Evolutionary conservation across 306 rosid species (phyloP), one percentile per base, ranked within the genome.

Genomic region (Prosopis cineraria): DNA sequence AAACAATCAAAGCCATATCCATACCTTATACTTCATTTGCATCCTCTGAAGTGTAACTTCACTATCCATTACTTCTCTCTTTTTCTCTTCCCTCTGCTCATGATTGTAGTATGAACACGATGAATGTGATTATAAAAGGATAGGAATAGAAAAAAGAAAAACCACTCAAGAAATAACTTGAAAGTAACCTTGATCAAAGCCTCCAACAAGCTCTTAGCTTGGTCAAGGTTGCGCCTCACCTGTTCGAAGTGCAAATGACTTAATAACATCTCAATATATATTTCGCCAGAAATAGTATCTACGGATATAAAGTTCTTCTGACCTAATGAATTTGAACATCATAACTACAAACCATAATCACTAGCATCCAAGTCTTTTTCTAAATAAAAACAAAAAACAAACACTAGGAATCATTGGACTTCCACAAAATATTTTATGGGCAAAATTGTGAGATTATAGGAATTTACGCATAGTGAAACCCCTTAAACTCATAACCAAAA

Each of bases 1-100:
- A 37, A 31, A 47, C 5, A 33, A 34, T 29, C 41, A 48, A 70
- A 52, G 6, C 36, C 48, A 82, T 75, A 56, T 11, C 22, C 83
- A 19, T 83, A 94, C 98, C 97, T 92, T 95, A 73, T 88, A 95
- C 92, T 88, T 88, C 95, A 95, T 88, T 86, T 95, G 98, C 85
- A 92, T 80, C 90, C 94, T 86, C 82, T 95, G 98, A 70, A 95
- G 87, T 64, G 87, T 80, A 82, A 95, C 98, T 91, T 95, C 98
- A 78, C 89, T 84, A 73, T 95, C 98, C 93, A 93, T 93, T 76
- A 89, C 87, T 55, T 91, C 96, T 82, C 97, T 87, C 80, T 93
- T 95, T 77, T 84, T 93, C 90, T 93, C 98, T 76, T 95, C 98
- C 82, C 98, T 89, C 97, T 94, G 94, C 70, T 84, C 68, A 75